Evolutionary conservation across 352 stramenopile species (phyloP), one percentile per base, ranked within the genome.

Genomic region (Phytophthora hibernalis): DNA sequence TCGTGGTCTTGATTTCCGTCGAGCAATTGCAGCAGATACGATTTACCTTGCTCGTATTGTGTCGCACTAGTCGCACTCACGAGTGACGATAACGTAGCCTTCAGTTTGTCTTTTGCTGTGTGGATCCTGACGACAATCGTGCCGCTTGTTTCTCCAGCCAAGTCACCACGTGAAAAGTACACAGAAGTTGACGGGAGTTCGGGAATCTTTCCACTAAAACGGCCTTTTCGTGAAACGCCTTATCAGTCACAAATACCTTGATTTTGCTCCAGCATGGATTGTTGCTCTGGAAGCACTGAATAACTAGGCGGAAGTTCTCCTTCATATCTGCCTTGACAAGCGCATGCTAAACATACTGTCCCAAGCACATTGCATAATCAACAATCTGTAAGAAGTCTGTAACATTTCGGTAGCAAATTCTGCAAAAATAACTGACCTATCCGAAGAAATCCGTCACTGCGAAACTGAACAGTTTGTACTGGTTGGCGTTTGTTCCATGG

Each of bases 391-490:
- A 49, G 45, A 18, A 2, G n/a, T 16, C 12, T 28, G 22, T 56
- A 48, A 3, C n/a, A 6, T 62, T 55, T 38, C 33, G 31, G 45
- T 55, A 42, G 35, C 15, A 45, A 3, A 11, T 51, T 43, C 3
- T 54, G 33, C 33, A n/a, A 44, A 38, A 21, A 3, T 37, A 8
- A 16, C 2, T 57, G 35, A 58, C 48, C 22, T 65, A 54, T 3
- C 58, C 58, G 38, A 65, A 59, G 7, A 65, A 45, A 16, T 54
- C 40, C 1, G 53, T 37, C 4, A 60, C 58, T 4, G 31, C 31
- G 7, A 64, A 64, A 5, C 30, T 42, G 20, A 66, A 66, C 8
- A 58, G 31, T 18, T 60, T 60, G 40, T 66, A 66, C 9, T 44
- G 11, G 21, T 66, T 66, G 5, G 22, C 9, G 30, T 59, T 66